phyloP scores from a whole-genome alignment of 352 stramenopile genomes.

The Phytophthora sp. region DNA sequence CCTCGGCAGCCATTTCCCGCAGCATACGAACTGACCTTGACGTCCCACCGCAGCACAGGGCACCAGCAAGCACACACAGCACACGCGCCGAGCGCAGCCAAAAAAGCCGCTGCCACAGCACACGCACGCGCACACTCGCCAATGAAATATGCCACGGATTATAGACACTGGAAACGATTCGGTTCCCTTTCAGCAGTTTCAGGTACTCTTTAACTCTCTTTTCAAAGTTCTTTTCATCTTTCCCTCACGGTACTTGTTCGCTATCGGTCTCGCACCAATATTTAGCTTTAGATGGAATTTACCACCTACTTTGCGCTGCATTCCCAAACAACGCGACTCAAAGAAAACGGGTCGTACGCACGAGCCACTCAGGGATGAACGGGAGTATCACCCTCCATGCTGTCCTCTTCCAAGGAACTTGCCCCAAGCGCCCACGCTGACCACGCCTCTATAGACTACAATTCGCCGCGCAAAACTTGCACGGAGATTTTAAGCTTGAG shows the following conservation, averaged over 20 bases:
- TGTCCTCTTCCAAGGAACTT: too few species aligned
- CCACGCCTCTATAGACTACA: too few species aligned
- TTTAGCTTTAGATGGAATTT: slow-evolving; percentile 93
- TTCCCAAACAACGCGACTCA: slow-evolving; percentile 89
- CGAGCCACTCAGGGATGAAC: slow-evolving; percentile 52
- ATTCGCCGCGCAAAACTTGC: too few species aligned
- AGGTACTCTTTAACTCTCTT: slow-evolving; percentile 93
- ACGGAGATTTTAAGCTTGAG: too few species aligned
- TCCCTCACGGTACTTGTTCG: slow-evolving; percentile 77
- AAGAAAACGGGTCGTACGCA: slow-evolving; percentile 64
- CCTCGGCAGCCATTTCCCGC: slow-evolving; percentile 28
- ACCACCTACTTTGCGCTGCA: slow-evolving; percentile 79
- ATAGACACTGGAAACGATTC: slow-evolving; percentile 58
- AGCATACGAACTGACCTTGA: slow-evolving; percentile 33
- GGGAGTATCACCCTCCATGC: slow-evolving; percentile 88
- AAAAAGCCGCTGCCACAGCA: slow-evolving; percentile 7
- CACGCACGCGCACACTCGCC: slow-evolving; percentile 19
- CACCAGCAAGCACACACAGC: slow-evolving; percentile 25
- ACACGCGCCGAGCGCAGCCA: slow-evolving; percentile 12
- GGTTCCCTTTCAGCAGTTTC: slow-evolving; percentile 88
- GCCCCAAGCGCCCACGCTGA: too few species aligned
- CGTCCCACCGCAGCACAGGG: slow-evolving; percentile 28
- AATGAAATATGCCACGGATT: slow-evolving; percentile 34
- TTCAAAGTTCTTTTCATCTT: slow-evolving; percentile 90
- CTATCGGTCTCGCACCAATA: slow-evolving; percentile 89